Base-by-base conservation (phyloP, 139 green algal species). In the Gonium pectorale region DNA sequence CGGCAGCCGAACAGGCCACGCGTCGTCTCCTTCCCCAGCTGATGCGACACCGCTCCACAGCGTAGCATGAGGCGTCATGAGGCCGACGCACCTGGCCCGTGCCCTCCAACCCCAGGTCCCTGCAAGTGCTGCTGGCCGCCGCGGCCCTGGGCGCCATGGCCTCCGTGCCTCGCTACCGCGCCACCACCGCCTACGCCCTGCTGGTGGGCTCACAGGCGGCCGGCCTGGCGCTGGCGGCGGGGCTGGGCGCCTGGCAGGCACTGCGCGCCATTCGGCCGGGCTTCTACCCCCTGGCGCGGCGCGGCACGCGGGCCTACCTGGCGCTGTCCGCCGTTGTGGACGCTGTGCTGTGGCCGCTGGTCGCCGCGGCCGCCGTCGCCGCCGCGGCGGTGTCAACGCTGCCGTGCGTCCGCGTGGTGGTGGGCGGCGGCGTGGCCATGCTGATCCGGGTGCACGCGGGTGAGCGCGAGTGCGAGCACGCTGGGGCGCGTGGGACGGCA, bases 361-460 rank as follows among this genome's bases (percentile, higher is more conserved):
- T 82, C n/a, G 75, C 59, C 40, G 29, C 59, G 13, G 59, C 75
- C 40, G 59, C 59, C 75, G 71, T 59, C 75, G 75, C 75, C 75
- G 59, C 75, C n/a, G 75, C 75, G 5, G 75, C 75, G 29, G 75
- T 72, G 2, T 72, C 75, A 7, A 72, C 75, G 8, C 60, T 82
- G 75, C 75, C 75, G 0, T 82, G 75, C 59, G 13, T 6, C 7
- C 35, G 41, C 15, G 40, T 71, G 40, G 51, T 41, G 40, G 21
- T 27, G 5, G 44, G 11, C 1, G 26, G 40, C 2, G 59, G 59
- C 60, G 41, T 27, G 31, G 75, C 59, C 21, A 19, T 72, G 75
- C 71, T 44, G 41, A 51, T 40, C 59, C 11, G 27, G 21, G 75
- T 82, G 29, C 75, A 82, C 44, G 17, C 75, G 26, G 75, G 75